phyloP scores from a whole-genome alignment of 2,329 filamentous ascomycete genomes.

The Dothistroma septosporum region DNA sequence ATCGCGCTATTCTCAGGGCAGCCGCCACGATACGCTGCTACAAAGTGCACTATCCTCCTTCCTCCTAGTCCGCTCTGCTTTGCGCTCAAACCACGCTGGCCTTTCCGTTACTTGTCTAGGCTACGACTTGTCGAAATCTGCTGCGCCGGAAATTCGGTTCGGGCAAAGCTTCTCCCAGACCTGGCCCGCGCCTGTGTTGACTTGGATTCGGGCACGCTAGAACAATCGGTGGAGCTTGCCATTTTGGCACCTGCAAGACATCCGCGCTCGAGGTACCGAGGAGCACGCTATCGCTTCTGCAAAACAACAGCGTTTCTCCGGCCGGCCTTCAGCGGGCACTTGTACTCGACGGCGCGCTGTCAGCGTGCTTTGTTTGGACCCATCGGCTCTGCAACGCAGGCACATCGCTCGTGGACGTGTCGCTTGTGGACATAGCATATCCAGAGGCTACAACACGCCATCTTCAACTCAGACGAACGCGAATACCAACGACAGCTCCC shows the following conservation, averaged over 20 bases:
- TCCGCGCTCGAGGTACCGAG: slow-evolving; percentile 42
- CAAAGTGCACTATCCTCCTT: slow-evolving; percentile 29
- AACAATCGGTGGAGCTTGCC: slow-evolving; percentile 32
- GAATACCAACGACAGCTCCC: slow-evolving; percentile 40
- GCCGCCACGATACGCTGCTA: slow-evolving; percentile 32
- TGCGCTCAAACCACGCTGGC: slow-evolving; percentile 22
- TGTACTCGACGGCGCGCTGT: slow-evolving; percentile 35
- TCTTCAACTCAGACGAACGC: slow-evolving; percentile 24
- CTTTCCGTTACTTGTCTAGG: slow-evolving; percentile 26
- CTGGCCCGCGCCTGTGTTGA: slow-evolving; percentile 20
- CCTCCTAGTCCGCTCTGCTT: slow-evolving; percentile 24
- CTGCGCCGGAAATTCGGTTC: slow-evolving; percentile 29
- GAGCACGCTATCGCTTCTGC: slow-evolving; percentile 41
- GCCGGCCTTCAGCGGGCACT: slow-evolving; percentile 33
- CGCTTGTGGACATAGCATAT: slow-evolving; percentile 38
- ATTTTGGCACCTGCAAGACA: slow-evolving; percentile 44
- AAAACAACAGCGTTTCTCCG: slow-evolving; percentile 35
- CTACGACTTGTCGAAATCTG: slow-evolving; percentile 23
- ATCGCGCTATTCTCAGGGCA: slow-evolving; percentile 37
- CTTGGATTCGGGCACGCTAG: slow-evolving; percentile 29
- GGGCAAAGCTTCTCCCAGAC: slow-evolving; percentile 22
- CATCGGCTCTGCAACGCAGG: slow-evolving; percentile 30
- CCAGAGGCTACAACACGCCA: slow-evolving; percentile 38
- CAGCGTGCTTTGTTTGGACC: slow-evolving; percentile 32
- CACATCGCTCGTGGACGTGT: slow-evolving; percentile 31